Percentiles rank a stretch among this genome's conserved stretches.
These are phyloP conservation scores for Coniochaeta prunicola DNA, from an alignment of 2,329 filamentous ascomycete species.

Conservation along the genomic window DNA sequence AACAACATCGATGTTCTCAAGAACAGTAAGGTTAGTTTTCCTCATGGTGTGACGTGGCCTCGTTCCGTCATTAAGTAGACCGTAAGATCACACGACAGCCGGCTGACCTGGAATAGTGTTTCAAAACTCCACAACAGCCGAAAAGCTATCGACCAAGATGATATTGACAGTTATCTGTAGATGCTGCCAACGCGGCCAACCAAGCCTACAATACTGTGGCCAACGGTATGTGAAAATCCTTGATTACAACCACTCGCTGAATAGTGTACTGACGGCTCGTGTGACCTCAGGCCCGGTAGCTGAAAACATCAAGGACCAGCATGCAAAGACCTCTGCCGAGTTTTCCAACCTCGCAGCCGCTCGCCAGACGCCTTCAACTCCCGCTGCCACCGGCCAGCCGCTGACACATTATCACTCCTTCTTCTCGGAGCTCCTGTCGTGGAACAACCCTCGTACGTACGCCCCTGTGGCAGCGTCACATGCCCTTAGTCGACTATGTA, in stretches of 20 bases:
- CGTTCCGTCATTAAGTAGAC: background rate
- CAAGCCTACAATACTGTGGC: constrained; percentile 33
- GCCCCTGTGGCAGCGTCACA: background rate
- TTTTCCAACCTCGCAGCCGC: constrained; percentile 50
- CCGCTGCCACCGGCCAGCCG: constrained; percentile 53
- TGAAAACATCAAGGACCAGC: constrained; percentile 50
- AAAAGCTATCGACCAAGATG: constrained; percentile 11
- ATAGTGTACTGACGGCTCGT: background rate
- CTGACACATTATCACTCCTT: constrained; percentile 66
- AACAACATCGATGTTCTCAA: constrained; percentile 38
- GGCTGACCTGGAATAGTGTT: constrained; percentile 29
- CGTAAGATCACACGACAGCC: constrained; percentile 7
- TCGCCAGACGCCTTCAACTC: constrained; percentile 44
- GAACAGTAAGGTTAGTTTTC: constrained; percentile 43
- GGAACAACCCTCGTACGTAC: constrained; percentile 58
- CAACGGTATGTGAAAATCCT: constrained; percentile 30
- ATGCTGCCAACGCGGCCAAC: constrained; percentile 34
- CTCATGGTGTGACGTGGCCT: background rate
- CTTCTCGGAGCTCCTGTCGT: constrained; percentile 62
- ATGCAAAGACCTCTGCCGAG: constrained; percentile 47
- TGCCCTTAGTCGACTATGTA: constrained; percentile 5
- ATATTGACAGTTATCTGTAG: constrained; percentile 29
- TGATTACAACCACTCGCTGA: background rate
- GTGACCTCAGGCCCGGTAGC: constrained; percentile 44
- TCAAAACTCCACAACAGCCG: constrained; percentile 12